Conservation (phyloP, 306 rosid genomes). For the Cicer pinnatifidum region DNA sequence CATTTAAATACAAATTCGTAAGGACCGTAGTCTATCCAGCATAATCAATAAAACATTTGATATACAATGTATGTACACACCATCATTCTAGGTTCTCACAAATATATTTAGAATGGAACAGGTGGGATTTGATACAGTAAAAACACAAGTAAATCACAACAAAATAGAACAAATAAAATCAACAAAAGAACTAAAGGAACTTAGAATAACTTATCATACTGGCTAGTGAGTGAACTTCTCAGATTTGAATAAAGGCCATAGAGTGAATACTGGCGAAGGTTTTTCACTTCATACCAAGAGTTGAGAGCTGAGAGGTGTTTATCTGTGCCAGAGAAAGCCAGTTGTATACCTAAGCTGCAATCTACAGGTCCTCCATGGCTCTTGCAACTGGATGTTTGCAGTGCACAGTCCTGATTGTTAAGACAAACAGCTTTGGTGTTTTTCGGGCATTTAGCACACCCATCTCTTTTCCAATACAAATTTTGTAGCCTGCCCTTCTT, state of each 20-base stretch:
- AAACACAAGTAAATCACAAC: constrained; percentile 38
- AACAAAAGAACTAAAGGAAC: constrained; percentile 39
- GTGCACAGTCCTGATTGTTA: constrained; percentile 80
- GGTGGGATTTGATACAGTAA: neutral
- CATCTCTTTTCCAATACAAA: constrained; percentile 85
- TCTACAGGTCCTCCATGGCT: constrained; percentile 70
- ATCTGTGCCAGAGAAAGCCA: constrained; percentile 95
- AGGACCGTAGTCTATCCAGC: constrained; percentile 14
- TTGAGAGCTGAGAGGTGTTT: constrained; percentile 80
- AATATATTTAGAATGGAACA: constrained; percentile 23
- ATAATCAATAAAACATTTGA: constrained; percentile 34
- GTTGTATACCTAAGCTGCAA: constrained; percentile 85
- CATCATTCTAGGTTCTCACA: constrained; percentile 37
- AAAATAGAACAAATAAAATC: constrained; percentile 36
- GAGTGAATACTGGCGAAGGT: constrained; percentile 90
- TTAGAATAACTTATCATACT: constrained; percentile 70
- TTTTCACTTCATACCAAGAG: constrained; percentile 97
- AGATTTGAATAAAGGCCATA: constrained; percentile 76
- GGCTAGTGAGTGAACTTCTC: constrained; percentile 79
- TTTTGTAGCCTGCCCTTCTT: constrained; percentile 86
- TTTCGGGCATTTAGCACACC: constrained; percentile 70
- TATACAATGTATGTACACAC: constrained; percentile 55
- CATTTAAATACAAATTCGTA: constrained; percentile 27
- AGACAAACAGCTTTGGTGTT: constrained; percentile 72
- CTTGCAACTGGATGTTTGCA: constrained; percentile 70